Percentiles rank a stretch among this genome's conserved stretches.
Conservation (phyloP, 306 rosid genomes). For the Begonia fuchsioides region DNA sequence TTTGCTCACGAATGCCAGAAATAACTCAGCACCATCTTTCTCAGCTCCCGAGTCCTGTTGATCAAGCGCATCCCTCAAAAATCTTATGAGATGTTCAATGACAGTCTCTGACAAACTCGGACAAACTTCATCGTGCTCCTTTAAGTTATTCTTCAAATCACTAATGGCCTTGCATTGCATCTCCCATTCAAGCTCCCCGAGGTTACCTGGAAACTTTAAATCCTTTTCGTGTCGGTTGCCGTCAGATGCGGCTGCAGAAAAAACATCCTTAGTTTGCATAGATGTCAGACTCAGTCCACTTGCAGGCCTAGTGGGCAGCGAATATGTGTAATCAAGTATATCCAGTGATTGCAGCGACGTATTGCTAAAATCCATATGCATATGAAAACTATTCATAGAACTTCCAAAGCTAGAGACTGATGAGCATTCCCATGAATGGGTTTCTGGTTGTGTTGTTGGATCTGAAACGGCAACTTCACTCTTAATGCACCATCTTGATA, state of each 20-base stretch:
- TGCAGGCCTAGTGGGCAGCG: conserved; percentile 15
- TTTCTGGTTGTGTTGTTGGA: conserved; percentile 31
- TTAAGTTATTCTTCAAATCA: conserved; percentile 37
- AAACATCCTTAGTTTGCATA: conserved; percentile 17
- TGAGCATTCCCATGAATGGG: conserved; percentile 35
- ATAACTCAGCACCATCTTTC: conserved; percentile 47
- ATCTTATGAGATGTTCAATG: conserved; percentile 41
- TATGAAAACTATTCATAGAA: conserved; percentile 46
- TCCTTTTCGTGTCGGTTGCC: conserved; percentile 19
- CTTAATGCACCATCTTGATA: conserved; percentile 53
- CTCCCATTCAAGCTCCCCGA: conserved; percentile 61
- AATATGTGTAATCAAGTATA: conserved; percentile 37
- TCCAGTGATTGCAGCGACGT: conserved; percentile 57
- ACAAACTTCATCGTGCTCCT: conserved; percentile 25
- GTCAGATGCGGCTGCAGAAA: conserved; percentile 15
- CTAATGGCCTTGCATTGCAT: conserved; percentile 52
- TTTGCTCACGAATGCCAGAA: conserved; percentile 39
- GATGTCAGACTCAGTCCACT: conserved; percentile 18
- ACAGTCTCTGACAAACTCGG: conserved; percentile 29
- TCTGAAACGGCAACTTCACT: conserved; percentile 39
- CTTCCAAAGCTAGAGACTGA: conserved; percentile 55
- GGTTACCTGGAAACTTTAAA: conserved; percentile 35
- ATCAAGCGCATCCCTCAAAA: conserved; percentile 52
- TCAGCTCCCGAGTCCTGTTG: conserved; percentile 33
- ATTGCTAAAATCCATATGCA: conserved; percentile 51